Percentiles rank a stretch among this genome's conserved stretches.
These are phyloP conservation scores for Apostasia shenzhenica DNA, from an alignment of 106 monocot species.

Conservation along the genomic window DNA sequence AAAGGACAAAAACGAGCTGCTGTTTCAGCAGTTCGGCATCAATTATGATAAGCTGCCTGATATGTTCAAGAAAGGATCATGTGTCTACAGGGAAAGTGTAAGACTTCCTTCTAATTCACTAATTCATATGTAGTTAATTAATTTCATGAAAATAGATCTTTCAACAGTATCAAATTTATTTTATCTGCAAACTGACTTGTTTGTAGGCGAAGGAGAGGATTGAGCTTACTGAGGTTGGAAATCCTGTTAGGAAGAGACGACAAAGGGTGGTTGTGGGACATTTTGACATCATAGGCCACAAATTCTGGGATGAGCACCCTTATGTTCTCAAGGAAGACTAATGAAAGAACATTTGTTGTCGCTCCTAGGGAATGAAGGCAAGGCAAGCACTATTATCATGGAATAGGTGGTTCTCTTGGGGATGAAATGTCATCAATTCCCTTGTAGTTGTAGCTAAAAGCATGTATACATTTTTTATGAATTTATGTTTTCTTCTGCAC, in stretches of 20 bases:
- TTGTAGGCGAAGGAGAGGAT: constrained; percentile 45
- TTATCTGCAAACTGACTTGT: neutral
- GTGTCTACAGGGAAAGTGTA: constrained; percentile 58
- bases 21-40: constrained; percentile 63
- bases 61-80: constrained; percentile 76
- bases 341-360: neutral
- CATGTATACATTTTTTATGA: too few species aligned
- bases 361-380: neutral
- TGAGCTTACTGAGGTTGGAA: constrained; percentile 23
- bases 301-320: constrained; percentile 51
- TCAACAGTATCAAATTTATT: neutral
- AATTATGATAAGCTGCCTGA: constrained; percentile 62
- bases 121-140: neutral
- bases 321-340: constrained; percentile 36
- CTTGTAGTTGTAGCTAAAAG: too few species aligned
- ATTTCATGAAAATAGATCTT: neutral
- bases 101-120: neutral
- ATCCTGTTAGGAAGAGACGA: constrained; percentile 29
- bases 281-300: constrained; percentile 35
- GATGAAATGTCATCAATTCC: too few species aligned
- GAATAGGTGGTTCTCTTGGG: too few species aligned
- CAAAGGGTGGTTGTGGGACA: constrained; percentile 31
- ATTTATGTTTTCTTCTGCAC: too few species aligned
- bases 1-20: constrained; percentile 69
- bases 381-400: too few species aligned